Evolutionary conservation across 2,329 filamentous ascomycete genomes (phyloP).

Genomic region (Exophiala xenobiotica): DNA sequence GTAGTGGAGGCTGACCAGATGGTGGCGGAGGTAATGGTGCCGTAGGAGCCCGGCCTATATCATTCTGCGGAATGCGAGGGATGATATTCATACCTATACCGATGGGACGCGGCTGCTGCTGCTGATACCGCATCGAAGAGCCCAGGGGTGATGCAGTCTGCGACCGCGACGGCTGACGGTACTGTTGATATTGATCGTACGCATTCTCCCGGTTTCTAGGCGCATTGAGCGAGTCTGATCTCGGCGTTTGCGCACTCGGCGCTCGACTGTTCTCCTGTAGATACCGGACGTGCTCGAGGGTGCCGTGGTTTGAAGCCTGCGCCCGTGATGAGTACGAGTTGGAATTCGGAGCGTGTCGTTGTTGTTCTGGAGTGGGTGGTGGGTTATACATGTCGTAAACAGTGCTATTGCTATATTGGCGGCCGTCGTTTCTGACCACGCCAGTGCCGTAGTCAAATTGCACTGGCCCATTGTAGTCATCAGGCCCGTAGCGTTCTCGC

Average conservation of each 20-base stretch:
- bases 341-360: conserved; percentile 19
- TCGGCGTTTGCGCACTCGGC: conserved; percentile 12
- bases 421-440: conserved; percentile 3
- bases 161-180: not conserved
- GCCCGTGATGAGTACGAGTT: conserved; percentile 18
- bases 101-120: conserved; percentile 5
- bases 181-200: conserved; percentile 4
- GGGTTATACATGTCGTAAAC: conserved; percentile 25
- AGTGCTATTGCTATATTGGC: conserved; percentile 17
- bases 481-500: conserved; percentile 22
- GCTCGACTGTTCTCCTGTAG: conserved; percentile 22
- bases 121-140: not conserved
- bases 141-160: not conserved
- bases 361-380: conserved; percentile 4
- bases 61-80: not conserved
- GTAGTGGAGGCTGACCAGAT: not conserved
- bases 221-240: conserved; percentile 11
- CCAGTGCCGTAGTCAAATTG: not conserved
- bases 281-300: conserved; percentile 17
- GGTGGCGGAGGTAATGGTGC: conserved; percentile 4
- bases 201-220: not conserved
- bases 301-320: conserved; percentile 8
- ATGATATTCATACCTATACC: not conserved
- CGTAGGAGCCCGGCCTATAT: not conserved
- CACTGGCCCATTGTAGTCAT: conserved; percentile 24